These are phyloP conservation scores for Fusarium sp. DNA, from an alignment of 2,329 filamentous ascomycete genomes.

Conservation along the genomic window DNA sequence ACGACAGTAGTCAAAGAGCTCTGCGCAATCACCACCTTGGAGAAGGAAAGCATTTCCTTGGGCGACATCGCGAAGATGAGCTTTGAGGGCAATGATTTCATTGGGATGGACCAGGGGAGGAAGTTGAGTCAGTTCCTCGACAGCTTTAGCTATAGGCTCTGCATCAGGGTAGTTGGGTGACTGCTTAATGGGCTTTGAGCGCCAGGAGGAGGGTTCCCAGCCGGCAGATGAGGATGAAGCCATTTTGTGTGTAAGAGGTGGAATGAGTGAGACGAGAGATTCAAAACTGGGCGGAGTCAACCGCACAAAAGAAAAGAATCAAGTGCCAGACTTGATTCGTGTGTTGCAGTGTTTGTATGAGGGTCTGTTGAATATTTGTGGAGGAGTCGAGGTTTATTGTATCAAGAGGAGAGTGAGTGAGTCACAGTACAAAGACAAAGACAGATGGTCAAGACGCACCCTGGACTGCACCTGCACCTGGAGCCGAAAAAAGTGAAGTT, in stretches of 20 bases:
- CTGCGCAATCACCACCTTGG: slow-evolving; percentile 96
- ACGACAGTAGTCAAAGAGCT: slow-evolving; percentile 96
- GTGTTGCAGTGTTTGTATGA: background rate
- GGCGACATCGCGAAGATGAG: slow-evolving; percentile 84
- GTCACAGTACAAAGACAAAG: slow-evolving; percentile 35
- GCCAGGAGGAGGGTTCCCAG: slow-evolving; percentile 76
- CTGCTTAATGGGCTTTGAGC: slow-evolving; percentile 81
- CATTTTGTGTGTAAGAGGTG: slow-evolving; percentile 20
- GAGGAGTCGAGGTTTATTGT: slow-evolving; percentile 4
- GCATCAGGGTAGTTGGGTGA: slow-evolving; percentile 74
- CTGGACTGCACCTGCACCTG: background rate
- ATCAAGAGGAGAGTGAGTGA: slow-evolving; percentile 7
- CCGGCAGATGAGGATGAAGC: slow-evolving; percentile 44
- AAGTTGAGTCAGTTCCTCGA: slow-evolving; percentile 71
- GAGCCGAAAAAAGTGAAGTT: slow-evolving; percentile 22
- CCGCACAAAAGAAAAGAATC: background rate
- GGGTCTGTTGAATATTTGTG: background rate
- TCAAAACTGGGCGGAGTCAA: background rate
- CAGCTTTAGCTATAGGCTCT: slow-evolving; percentile 65
- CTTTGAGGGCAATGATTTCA: slow-evolving; percentile 83
- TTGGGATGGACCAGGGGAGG: slow-evolving; percentile 82
- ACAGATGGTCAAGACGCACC: slow-evolving; percentile 12
- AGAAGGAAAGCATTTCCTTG: slow-evolving; percentile 91
- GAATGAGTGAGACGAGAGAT: background rate
- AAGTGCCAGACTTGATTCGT: background rate